These are phyloP conservation scores for Plasmodium ovale DNA, from an alignment of 169 alveolate genomes.

Conservation along the genomic window DNA sequence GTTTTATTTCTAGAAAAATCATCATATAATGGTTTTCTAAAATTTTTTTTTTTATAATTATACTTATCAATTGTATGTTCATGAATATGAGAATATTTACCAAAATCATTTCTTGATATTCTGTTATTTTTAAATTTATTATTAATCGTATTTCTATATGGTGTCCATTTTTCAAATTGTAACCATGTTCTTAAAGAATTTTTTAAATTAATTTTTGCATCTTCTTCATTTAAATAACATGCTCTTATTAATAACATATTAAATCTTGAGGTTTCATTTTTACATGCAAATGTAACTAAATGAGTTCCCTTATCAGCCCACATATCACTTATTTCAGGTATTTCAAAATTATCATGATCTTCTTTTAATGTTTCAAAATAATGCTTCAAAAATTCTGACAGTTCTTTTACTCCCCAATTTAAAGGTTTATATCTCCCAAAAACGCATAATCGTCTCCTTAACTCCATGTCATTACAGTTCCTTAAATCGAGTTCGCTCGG, in stretches of 20 bases:
- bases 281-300: conserved; percentile 67
- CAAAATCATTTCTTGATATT: conserved; percentile 29
- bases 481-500: conserved; percentile 39
- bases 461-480: conserved; percentile 30
- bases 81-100: conserved; percentile 45
- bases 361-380: conserved; percentile 56
- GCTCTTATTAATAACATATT: conserved; percentile 66
- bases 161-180: conserved; percentile 72
- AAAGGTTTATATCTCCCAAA: conserved; percentile 68
- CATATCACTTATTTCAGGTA: conserved; percentile 58
- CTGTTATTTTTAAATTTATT: conserved; percentile 26
- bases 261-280: conserved; percentile 55
- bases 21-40: conserved; percentile 48
- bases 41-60: conserved; percentile 17
- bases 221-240: conserved; percentile 64
- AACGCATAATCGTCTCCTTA: conserved; percentile 42
- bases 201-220: conserved; percentile 53
- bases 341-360: conserved; percentile 57
- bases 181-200: conserved; percentile 59
- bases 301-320: conserved; percentile 75
- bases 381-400: conserved; percentile 21
- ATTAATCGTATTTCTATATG: conserved; percentile 22
- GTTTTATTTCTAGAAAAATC: conserved; percentile 19
- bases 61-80: conserved; percentile 43
- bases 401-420: conserved; percentile 68